These are phyloP conservation scores for Rubroboletus satanas DNA, from an alignment of 768 basidiomycete species.

Conservation along the genomic window DNA sequence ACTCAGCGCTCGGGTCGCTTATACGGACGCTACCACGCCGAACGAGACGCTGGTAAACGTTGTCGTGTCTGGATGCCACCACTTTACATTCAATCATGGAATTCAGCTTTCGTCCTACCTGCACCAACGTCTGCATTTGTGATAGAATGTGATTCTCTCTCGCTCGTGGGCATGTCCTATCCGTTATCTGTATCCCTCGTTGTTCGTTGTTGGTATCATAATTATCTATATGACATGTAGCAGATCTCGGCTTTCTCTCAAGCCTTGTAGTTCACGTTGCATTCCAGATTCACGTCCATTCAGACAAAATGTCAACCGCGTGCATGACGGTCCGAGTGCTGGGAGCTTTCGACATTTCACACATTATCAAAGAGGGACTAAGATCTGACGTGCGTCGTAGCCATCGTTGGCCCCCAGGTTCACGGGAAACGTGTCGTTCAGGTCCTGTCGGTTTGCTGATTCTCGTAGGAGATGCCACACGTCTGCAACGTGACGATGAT, in stretches of 20 bases:
- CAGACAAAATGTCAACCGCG: neutral
- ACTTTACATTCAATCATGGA: conserved; percentile 19
- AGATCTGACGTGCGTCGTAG: neutral
- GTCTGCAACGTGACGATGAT: conserved; percentile 35
- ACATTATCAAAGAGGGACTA: neutral
- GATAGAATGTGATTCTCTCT: conserved; percentile 6
- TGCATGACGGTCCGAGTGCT: neutral
- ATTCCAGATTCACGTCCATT: neutral
- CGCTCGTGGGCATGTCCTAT: neutral
- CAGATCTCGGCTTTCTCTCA: neutral
- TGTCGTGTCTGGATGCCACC: conserved; percentile 23
- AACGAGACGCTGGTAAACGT: conserved; percentile 26
- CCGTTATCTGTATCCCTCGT: conserved; percentile 4
- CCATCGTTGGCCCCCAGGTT: neutral
- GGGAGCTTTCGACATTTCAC: neutral
- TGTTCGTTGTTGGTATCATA: neutral
- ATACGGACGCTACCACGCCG: conserved; percentile 32
- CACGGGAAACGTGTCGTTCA: conserved; percentile 27
- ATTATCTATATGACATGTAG: neutral
- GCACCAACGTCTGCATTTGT: conserved; percentile 24
- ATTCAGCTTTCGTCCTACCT: conserved; percentile 27
- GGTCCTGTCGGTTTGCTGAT: conserved; percentile 37
- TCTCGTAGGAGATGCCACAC: conserved; percentile 35
- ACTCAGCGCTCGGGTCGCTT: conserved; percentile 44
- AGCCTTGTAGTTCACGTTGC: neutral